Evolutionary conservation across 2,329 filamentous ascomycete genomes (phyloP).

Genomic region (Aspergillus brasiliensis): DNA sequence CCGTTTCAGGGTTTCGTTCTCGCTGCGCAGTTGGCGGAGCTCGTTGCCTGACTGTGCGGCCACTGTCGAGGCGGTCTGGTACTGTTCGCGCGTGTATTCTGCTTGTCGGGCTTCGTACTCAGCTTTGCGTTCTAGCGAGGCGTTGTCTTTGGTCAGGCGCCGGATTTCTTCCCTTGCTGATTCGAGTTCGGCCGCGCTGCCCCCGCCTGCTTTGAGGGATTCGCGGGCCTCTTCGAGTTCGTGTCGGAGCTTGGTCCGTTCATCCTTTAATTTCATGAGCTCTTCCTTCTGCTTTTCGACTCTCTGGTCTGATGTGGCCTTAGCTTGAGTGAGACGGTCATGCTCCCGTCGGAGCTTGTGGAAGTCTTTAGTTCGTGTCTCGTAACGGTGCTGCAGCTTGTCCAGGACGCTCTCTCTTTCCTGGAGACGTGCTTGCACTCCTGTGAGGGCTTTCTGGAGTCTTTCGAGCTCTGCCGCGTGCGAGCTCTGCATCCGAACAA

Average conservation of each 20-base stretch:
- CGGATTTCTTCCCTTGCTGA: constrained; percentile 43
- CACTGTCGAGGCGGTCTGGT: constrained; percentile 49
- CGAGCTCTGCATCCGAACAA: constrained; percentile 34
- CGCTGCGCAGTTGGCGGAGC: constrained; percentile 37
- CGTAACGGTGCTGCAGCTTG: constrained; percentile 48
- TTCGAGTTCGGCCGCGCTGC: constrained; percentile 46
- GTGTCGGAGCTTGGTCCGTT: constrained; percentile 38
- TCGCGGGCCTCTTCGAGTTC: constrained; percentile 45
- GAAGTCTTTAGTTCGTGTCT: constrained; percentile 41
- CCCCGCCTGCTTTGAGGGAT: constrained; percentile 43
- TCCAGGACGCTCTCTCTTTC: constrained; percentile 38
- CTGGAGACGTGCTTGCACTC: constrained; percentile 30
- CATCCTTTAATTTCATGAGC: constrained; percentile 44
- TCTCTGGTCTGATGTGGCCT: constrained; percentile 32
- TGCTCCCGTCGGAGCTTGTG: constrained; percentile 42
- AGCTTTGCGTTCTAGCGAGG: constrained; percentile 38
- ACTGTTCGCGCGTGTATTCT: constrained; percentile 50
- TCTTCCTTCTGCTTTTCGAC: constrained; percentile 41
- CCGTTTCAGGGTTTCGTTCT: constrained; percentile 40
- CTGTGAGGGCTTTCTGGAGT: constrained; percentile 31
- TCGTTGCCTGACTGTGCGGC: constrained; percentile 47
- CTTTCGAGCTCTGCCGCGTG: constrained; percentile 35
- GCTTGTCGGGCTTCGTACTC: constrained; percentile 47
- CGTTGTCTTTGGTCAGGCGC: constrained; percentile 38
- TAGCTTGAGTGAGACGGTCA: constrained; percentile 34